Base-by-base conservation (phyloP, 2,329 filamentous ascomycete genomes). In the Rasamsonia emersonii region DNA sequence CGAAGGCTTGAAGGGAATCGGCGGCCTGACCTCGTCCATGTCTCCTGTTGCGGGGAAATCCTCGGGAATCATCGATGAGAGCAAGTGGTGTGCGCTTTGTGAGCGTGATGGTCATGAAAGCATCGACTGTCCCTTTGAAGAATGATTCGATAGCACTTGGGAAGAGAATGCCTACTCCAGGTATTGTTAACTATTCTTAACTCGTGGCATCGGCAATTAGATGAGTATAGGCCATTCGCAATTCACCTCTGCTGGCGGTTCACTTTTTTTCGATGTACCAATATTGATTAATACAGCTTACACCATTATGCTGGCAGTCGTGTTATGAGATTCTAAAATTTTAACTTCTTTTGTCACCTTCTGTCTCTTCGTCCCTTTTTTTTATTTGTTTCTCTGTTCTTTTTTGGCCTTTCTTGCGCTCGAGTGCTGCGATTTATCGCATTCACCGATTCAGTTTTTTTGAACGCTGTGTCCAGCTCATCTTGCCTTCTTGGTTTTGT, bases 61-160 rank as follows among this genome's bases (percentile, higher is more conserved):
- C 43, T 86, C 78, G 34, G 82, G 82, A 1, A 65, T 84, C 28
- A 70, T 89, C 43, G 86, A 96, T 49, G 75, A 79, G 33, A 75
- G 80, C 40, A 95, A 94, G 63, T 98, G 91, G 91, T 98, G 91
- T 60, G 91, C 91, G 10, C 69, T 96, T 26, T 98, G 91, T 56
- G 91, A 98, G 67, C 77, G 85, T 40, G 91, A 98, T 51, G 91
- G 91, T 9, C 91, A 98, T 56, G 84, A 95, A 59, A 95, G 89
- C 51, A 88, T 93, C 39, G 86, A 93, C 58, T 94, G 88, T 60
- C 86, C 88, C 9, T 82, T 93, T 59, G 88, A 94, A 62, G 86
- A 93, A 58, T 63, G 45, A 56, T 40, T 36, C 30, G 26, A 33
- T 32, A 35, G 9, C 27, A 34, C 18, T n/a, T n/a, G n/a, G n/a